phyloP scores from a whole-genome alignment of 768 basidiomycete genomes.

The Boletus vinaceobasis region DNA sequence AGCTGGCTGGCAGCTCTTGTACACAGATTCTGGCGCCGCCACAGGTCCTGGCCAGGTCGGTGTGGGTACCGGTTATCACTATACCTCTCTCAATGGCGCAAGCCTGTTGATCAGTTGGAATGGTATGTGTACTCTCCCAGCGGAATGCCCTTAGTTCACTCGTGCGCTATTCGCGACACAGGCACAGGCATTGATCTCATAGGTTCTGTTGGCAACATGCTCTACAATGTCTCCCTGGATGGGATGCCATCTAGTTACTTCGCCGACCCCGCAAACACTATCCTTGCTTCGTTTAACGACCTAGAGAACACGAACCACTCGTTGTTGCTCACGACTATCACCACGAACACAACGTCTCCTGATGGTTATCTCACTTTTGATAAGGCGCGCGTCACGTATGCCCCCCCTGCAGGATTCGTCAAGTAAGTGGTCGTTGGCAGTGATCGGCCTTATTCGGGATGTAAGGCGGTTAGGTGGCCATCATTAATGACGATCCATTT shows the following conservation, averaged over 20 bases:
- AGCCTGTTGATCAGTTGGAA: constrained; percentile 55
- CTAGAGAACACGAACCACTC: constrained; percentile 51
- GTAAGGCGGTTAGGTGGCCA: constrained; percentile 2
- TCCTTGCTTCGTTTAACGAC: constrained; percentile 49
- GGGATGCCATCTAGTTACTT: constrained; percentile 31
- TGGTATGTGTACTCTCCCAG: constrained; percentile 42
- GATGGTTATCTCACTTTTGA: constrained; percentile 52
- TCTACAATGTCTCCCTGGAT: constrained; percentile 54
- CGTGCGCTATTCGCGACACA: constrained; percentile 25
- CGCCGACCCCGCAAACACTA: constrained; percentile 28
- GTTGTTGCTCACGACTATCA: constrained; percentile 50
- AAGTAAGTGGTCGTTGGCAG: constrained; percentile 33
- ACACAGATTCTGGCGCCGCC: constrained; percentile 48
- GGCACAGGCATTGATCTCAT: constrained; percentile 63
- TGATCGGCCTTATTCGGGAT: constrained; percentile 1
- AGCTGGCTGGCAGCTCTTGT: constrained; percentile 70
- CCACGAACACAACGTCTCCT: constrained; percentile 29
- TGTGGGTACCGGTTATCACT: constrained; percentile 56
- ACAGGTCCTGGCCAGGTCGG: constrained; percentile 41
- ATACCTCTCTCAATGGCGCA: constrained; percentile 59
- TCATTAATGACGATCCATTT: constrained; percentile 23
- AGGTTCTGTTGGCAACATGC: constrained; percentile 46
- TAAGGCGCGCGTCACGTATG: constrained; percentile 48
- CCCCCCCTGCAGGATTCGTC: constrained; percentile 26
- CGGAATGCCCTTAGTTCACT: neutral